Evolutionary conservation across 2,329 filamentous ascomycete species (phyloP).

Genomic region (Lomentospora prolificans): DNA sequence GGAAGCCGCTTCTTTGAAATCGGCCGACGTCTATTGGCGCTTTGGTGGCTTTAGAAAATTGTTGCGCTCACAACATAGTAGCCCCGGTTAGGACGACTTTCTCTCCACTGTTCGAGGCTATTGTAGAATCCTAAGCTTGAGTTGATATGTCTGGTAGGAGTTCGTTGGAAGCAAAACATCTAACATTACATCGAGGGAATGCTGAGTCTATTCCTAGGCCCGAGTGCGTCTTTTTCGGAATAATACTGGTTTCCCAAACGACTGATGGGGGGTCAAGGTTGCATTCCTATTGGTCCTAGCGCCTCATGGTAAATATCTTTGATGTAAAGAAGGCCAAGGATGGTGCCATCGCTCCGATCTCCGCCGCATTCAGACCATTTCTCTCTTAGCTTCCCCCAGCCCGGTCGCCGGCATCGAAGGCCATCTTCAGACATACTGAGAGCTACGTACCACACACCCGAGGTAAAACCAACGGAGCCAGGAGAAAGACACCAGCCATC

Average conservation of each 20-base stretch:
- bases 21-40: no score
- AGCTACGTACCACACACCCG: not conserved
- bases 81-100: no score
- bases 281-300: constrained; percentile 1
- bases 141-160: no score
- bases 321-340: not conserved
- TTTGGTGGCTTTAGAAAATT: no score
- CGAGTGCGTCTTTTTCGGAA: not conserved
- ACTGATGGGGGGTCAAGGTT: not conserved
- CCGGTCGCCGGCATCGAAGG: not conserved
- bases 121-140: no score
- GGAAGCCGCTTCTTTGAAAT: no score
- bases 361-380: not conserved
- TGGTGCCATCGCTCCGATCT: constrained; percentile 6
- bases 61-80: no score
- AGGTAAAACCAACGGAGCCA: not conserved
- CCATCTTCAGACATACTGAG: not conserved
- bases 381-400: not conserved
- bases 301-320: no score
- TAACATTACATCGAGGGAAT: no score
- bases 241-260: not conserved
- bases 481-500: not conserved
- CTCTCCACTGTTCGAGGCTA: no score
- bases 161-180: no score
- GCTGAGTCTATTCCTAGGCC: not conserved